These are phyloP conservation scores for Zymoseptoria tritici DNA, from an alignment of 2,329 filamentous ascomycete genomes.

Conservation along the genomic window DNA sequence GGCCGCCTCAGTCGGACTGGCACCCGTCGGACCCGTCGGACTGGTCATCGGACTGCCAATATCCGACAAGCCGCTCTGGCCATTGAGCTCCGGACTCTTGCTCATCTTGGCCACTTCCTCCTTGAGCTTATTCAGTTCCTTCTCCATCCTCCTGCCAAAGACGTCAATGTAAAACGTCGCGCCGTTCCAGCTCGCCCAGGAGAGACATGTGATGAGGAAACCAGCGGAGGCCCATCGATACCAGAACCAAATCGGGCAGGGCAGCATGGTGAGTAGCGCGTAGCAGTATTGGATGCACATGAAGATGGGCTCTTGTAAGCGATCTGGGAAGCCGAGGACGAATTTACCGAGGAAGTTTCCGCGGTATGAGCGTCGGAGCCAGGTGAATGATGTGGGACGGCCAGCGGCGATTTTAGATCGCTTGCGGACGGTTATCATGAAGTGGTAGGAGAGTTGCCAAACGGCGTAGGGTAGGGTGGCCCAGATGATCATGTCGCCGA, in stretches of 20 bases:
- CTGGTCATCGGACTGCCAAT: constrained; percentile 21
- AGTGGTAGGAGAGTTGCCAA: constrained; percentile 91
- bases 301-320: constrained; percentile 79
- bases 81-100: constrained; percentile 24
- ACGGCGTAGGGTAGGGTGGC: constrained; percentile 84
- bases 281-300: constrained; percentile 95
- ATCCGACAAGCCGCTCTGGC: constrained; percentile 11
- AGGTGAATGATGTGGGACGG: constrained; percentile 92
- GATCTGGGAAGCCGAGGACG: constrained; percentile 68
- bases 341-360: constrained; percentile 82
- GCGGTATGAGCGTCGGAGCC: constrained; percentile 85
- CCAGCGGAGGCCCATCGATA: constrained; percentile 68
- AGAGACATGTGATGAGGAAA: constrained; percentile 78
- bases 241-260: constrained; percentile 92
- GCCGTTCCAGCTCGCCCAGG: constrained; percentile 94
- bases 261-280: constrained; percentile 85
- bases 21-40: constrained; percentile 21
- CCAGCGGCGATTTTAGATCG: constrained; percentile 93
- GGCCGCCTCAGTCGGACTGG: constrained; percentile 3
- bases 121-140: constrained; percentile 83
- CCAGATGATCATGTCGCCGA: constrained; percentile 85
- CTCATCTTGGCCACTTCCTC: constrained; percentile 57
- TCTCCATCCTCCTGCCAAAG: constrained; percentile 94
- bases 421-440: constrained; percentile 91
- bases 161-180: constrained; percentile 98